These are phyloP conservation scores for Gaeumannomyces sp. DNA, from an alignment of 2,329 filamentous ascomycete species.

Conservation along the genomic window DNA sequence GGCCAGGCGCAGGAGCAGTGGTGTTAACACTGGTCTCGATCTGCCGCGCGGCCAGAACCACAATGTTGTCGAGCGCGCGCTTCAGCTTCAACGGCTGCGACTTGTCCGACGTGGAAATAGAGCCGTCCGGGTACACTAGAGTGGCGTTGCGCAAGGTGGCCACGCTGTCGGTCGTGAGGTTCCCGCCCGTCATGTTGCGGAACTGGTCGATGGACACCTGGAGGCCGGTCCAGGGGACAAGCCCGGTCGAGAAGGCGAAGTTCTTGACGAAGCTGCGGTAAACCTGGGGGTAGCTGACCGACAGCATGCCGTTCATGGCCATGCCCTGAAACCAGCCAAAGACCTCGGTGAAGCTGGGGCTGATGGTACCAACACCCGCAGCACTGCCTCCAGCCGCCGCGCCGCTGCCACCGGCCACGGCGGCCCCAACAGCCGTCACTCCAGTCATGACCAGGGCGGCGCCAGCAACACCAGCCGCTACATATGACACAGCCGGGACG, in stretches of 20 bases:
- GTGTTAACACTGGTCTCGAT: conserved; percentile 40
- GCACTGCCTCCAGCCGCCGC: conserved; percentile 41
- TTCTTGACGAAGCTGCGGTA: conserved; percentile 89
- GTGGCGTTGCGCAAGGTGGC: conserved; percentile 69
- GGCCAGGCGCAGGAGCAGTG: conserved; percentile 20
- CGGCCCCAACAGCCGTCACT: conserved; percentile 60
- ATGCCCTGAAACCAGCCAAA: conserved; percentile 89
- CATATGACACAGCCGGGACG: conserved; percentile 71
- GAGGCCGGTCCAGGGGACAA: conserved; percentile 77
- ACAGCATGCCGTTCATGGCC: conserved; percentile 94
- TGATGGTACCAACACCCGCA: conserved; percentile 57
- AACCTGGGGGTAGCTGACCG: conserved; percentile 77
- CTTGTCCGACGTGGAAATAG: conserved; percentile 34
- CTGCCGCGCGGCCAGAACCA: conserved; percentile 47
- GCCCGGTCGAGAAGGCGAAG: conserved; percentile 83
- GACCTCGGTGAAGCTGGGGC: conserved; percentile 80
- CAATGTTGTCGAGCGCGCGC: conserved; percentile 45
- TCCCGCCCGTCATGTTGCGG: conserved; percentile 73
- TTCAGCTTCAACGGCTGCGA: conserved; percentile 40
- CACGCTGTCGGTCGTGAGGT: conserved; percentile 75
- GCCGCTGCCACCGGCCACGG: conserved; percentile 46
- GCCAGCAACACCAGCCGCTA: conserved; percentile 79
- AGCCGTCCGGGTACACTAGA: conserved; percentile 61
- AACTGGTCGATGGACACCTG: conserved; percentile 81
- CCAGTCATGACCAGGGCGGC: conserved; percentile 71